Base-by-base conservation (phyloP, 2,329 filamentous ascomycete species). In the Leptoxyphium fumago region DNA sequence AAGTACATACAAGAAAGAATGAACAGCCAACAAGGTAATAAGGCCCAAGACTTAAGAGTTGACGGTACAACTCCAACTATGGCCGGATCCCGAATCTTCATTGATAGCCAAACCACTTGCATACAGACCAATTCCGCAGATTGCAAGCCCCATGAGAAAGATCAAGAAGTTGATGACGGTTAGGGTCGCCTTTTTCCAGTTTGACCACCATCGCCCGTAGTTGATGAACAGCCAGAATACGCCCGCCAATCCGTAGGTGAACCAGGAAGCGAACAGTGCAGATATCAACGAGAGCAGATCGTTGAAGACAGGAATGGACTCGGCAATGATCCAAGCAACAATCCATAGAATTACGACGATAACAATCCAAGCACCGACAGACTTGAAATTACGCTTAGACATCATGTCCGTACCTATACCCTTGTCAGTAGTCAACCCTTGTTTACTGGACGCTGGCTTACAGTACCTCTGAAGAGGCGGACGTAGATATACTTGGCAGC, bases 271-370 rank as follows among this genome's bases (percentile, higher is more conserved):
- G 48, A 83, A 82, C 2, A 82, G 61, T 1, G 77, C 54, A 8
- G 52, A 61, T 45, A 83, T 76, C 40, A 84, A 61, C 2, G 74
- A 74, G 10, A 85, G 65, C 11, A 85, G 63, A 45, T 77, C 71
- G 56, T 77, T 78, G 65, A 85, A 85, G 43, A 78, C 73, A 0
- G 82, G 82, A 14, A 85, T 80, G 0, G 77, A 75, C 57, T 81
- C 74, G 4, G 82, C 78, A 47, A 85, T 79, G 46, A 84, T 62
- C 68, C 75, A 81, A 4, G 77, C 75, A 2, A 81, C 48, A n/a
- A 75, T 50, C 75, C 79, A 84, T 15, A 78, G 61, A 6, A 52
- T 58, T 0, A 69, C 55, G 0, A 73, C 71, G 40, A 84, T 74
- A 8, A 52, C 69, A 8, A 77, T 52, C 81, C 80, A 84, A 9